Conservation (phyloP, 139 green algal species). For the Eudorina sp. region DNA sequence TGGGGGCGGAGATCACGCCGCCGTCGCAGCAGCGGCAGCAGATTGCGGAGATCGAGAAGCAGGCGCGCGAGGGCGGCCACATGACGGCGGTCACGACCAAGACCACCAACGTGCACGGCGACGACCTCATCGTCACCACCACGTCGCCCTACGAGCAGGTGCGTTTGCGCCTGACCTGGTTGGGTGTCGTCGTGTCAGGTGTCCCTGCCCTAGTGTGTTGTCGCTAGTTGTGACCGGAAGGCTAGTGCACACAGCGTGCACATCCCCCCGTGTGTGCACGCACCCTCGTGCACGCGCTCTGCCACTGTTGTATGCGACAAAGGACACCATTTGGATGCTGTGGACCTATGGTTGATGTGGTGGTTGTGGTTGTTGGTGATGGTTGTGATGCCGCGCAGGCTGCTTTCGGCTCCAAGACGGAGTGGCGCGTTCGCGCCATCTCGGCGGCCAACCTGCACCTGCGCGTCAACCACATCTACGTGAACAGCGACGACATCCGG, state of each 20-base stretch:
- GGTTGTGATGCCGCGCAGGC: conserved; percentile 50
- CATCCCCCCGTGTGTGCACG: too few relatives aligned
- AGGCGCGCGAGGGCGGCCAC: conserved; percentile 86
- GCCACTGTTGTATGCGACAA: too few relatives aligned
- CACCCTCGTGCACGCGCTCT: too few relatives aligned
- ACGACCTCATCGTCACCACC: conserved; percentile 98
- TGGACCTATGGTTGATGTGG: neutral
- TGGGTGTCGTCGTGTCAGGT: too few relatives aligned
- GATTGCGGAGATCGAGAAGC: conserved; percentile 99
- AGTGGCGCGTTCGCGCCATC: conserved; percentile 99
- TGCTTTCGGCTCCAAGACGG: conserved; percentile 95
- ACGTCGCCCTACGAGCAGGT: conserved; percentile 97
- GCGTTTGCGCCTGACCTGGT: too few relatives aligned
- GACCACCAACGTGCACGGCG: conserved; percentile 97
- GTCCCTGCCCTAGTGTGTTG: too few relatives aligned
- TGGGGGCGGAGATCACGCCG: conserved; percentile 98
- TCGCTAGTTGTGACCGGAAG: too few relatives aligned
- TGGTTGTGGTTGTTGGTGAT: neutral
- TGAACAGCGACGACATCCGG: conserved; percentile 96
- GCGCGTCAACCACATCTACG: conserved; percentile 99
- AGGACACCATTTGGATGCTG: neutral
- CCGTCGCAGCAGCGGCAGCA: conserved; percentile 97
- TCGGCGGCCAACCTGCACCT: conserved; percentile 97
- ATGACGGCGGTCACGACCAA: conserved; percentile 95
- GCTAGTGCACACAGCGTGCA: too few relatives aligned